Evolutionary conservation across 495 filamentous ascomycete genomes (phyloP).

Genomic region (Penicillium silybi): DNA sequence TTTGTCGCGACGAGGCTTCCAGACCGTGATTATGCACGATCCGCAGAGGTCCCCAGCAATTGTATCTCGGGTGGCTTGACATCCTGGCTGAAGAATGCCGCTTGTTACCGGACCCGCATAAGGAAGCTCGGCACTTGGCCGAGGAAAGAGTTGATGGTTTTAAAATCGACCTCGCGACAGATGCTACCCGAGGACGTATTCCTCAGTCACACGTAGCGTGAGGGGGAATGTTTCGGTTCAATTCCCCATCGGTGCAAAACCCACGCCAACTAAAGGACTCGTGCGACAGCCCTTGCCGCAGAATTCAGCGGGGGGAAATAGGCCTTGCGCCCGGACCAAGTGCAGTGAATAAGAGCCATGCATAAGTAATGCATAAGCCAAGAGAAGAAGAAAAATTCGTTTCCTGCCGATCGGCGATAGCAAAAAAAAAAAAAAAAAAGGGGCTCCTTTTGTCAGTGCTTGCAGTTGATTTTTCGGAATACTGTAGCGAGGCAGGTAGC

Average conservation of each 20-base stretch:
- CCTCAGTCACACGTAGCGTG: neutral
- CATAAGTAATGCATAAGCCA: neutral
- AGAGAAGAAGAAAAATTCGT: neutral
- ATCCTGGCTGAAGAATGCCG: neutral
- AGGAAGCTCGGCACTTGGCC: neutral
- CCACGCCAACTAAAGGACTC: neutral
- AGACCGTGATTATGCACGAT: neutral
- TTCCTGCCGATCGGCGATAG: neutral
- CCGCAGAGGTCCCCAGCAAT: no score
- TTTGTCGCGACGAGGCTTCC: neutral
- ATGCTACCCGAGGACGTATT: neutral
- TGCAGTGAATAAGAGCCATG: neutral
- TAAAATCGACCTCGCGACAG: neutral
- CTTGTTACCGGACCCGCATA: neutral
- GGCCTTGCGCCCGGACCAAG: neutral
- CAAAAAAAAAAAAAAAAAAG: neutral
- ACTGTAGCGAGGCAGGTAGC: slow-evolving; percentile 10
- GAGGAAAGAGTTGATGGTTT: neutral
- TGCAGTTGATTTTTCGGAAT: neutral
- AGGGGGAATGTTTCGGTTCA: neutral
- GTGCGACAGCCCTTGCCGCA: neutral
- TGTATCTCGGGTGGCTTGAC: neutral
- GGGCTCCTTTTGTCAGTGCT: neutral
- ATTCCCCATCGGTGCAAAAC: neutral
- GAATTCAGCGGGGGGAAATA: neutral